Evolutionary conservation across 495 filamentous ascomycete species (phyloP), one percentile per base, ranked within the genome.

Genomic region (Neurospora sp.): DNA sequence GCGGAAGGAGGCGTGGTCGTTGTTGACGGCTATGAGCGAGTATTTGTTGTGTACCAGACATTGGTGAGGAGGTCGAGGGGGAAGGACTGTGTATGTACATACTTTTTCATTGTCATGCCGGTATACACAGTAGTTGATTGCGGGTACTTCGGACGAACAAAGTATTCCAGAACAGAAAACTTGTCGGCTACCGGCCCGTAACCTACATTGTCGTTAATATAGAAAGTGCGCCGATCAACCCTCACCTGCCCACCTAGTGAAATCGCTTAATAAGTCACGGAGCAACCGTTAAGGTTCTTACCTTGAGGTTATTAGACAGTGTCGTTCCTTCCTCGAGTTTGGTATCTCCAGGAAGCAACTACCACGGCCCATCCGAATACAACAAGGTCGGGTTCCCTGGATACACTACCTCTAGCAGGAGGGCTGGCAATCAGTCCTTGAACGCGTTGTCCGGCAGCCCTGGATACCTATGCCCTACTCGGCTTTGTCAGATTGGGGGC

Each of bases 1-100:
- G 84, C 85, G 94, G 62, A 96, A 94, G 83, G 88, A 90, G 73
- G 90, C 92, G 17, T 92, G 90, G 87, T 88, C 86, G 74, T 81
- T 95, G 74, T 71, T 94, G 69, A 86, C 80, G n/a, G 80, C 80
- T 17, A 88, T 93, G 84, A 87, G 89, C 78, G 86, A 89, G 79
- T 83, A 86, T 70, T 73, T 90, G 19, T 73, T 89, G 15, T 82
- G 83, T 48, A 84, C 86, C 15, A 83, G 88, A 69, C 89, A 90
- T 77, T 91, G 89, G 88, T 91, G 24, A 70, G 37, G 69, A 4
- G 9, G 19, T 24, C 21, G 45, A 59, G 5, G 11, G 24, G 2
- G 11, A 59, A n/a, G 42, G 11, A 31, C 3, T 62, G 28, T 66
- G 15, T 34, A 31, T 8, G 6, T 15, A 17, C 5, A 66, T 19